Evolutionary conservation across 176 grass and related monocot genomes (phyloP).

Genomic region (Avena insularis): DNA sequence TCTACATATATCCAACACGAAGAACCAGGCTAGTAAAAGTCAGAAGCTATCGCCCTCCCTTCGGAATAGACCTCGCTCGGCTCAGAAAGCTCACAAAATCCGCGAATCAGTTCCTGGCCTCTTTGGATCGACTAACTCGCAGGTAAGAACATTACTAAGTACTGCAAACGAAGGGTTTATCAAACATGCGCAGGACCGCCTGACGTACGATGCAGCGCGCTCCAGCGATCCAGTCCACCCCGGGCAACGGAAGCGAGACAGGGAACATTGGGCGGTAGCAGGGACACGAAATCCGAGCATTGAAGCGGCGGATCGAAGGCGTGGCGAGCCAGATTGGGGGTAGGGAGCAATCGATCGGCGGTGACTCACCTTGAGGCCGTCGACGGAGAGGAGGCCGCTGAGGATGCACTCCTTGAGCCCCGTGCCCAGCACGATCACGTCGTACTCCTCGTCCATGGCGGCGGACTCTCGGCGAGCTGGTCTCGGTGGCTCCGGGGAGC

Average conservation of each 20-base stretch:
- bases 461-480: conserved; percentile 1
- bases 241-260: neutral
- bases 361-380: conserved; percentile 80
- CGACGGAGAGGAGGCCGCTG: conserved; percentile 97
- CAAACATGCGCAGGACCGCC: conserved; percentile 22
- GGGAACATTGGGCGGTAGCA: neutral
- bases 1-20: neutral
- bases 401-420: conserved; percentile 99
- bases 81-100: conserved; percentile 11
- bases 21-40: conserved; percentile 12
- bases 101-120: neutral
- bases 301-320: conserved; percentile 27
- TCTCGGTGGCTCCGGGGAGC: neutral
- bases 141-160: neutral
- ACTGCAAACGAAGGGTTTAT: neutral
- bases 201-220: conserved; percentile 29
- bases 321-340: neutral
- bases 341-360: neutral
- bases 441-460: conserved; percentile 97
- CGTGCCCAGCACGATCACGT: conserved; percentile 95
- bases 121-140: conserved; percentile 4
- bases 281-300: conserved; percentile 5
- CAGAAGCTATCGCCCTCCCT: neutral
- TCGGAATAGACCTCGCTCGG: neutral
- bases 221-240: conserved; percentile 23